Evolutionary conservation across 441 rosid species (phyloP), one percentile per base, ranked within the genome.

Genomic region (Gossypium gossypioides): DNA sequence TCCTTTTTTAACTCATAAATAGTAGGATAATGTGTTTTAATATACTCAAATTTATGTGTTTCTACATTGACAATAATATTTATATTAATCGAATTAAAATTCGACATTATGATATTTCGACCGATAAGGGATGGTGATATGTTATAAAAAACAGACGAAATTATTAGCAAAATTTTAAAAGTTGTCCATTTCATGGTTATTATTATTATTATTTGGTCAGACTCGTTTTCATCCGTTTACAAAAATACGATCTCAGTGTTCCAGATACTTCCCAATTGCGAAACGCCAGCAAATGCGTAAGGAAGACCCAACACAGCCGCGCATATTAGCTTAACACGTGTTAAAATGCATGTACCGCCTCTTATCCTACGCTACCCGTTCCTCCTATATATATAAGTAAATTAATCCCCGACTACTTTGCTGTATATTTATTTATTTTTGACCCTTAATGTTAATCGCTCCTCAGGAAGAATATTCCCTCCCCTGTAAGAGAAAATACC

Each of bases 211-310:
- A 0, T 34, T 34, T 34, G 40, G 40, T 1, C 40, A 34, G 40
- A 6, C 9, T 34, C 40, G 40, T 34, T 34, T 34, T 52, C 3
- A 6, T 52, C 3, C 12, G 24, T 52, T 16, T 52, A 50, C 71
- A 2, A 21, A 34, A 34, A 52, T 18, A 52, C 12, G 24, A 52
- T 7, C 24, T 4, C 25, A 42, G 3, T 16, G 55, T 51, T 78
- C 77, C 32, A 57, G 76, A 78, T 8, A 21, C 71, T 6, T 71
- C 59, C 9, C 2, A 6, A 1, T 10, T 16, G 8, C 3, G 9
- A 13, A 55, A 80, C 81, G 83, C 22, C 77, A 78, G 81, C 83
- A 52, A 78, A 7, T 78, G 61, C 80, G 85, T 63, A 29, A n/a
- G 15, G 24, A 42, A 19, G 22, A 18, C 34, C 8, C n/a, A 7